A percentile compares a stretch with the other conserved stretches of the same genome.
phyloP scores from a whole-genome alignment of 441 rosid genomes.

The Mallotus repandus region DNA sequence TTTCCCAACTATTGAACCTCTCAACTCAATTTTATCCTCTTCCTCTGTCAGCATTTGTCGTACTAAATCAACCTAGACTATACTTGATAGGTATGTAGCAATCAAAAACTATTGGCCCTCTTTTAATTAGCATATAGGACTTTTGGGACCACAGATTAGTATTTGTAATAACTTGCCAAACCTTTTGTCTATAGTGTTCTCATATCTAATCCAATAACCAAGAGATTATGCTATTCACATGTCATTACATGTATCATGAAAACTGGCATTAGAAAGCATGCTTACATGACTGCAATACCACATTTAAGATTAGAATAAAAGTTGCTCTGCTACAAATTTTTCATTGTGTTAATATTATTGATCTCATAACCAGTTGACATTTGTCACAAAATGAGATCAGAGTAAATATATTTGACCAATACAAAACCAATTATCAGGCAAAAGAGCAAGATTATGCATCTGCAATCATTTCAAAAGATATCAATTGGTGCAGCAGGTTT shows the following conservation, averaged over 20 bases:
- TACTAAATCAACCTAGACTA: conserved; percentile 17
- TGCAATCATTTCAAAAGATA: neutral
- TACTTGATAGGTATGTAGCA: conserved; percentile 23
- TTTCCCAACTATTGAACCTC: conserved; percentile 3
- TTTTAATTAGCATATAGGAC: conserved; percentile 18
- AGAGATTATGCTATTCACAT: conserved; percentile 13
- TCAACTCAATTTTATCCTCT: conserved; percentile 17
- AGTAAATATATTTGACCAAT: no score
- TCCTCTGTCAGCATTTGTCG: conserved; percentile 19
- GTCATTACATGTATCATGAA: conserved; percentile 12
- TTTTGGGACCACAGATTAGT: conserved; percentile 31
- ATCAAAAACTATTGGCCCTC: conserved; percentile 23
- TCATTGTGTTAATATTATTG: neutral
- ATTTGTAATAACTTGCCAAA: conserved; percentile 26
- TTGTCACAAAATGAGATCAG: neutral
- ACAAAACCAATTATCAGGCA: neutral
- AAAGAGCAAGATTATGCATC: neutral
- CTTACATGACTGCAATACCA: neutral
- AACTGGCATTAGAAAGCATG: conserved; percentile 7
- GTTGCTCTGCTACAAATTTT: no score
- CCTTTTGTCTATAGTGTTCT: conserved; percentile 27
- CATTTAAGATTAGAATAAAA: neutral
- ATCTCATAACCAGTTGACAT: no score
- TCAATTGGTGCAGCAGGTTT: neutral
- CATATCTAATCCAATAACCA: conserved; percentile 28